Evolutionary conservation across 208 protist genomes (phyloP), one percentile per base, ranked within the genome.

Genomic region (Leishmania turanica): DNA sequence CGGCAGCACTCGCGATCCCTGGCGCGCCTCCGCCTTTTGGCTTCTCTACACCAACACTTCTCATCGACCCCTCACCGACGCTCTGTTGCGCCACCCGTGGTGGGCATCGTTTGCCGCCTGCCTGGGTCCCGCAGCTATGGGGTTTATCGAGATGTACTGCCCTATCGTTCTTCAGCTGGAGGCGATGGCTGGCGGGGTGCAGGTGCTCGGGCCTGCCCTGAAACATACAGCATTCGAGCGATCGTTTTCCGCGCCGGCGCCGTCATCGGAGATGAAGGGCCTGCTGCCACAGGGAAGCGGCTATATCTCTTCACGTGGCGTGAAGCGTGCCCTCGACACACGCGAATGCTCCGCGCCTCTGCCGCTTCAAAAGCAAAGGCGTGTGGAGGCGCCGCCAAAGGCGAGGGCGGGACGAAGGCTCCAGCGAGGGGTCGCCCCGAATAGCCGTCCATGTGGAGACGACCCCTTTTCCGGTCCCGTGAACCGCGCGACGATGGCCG

Each of bases 191-290:
- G 92, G 92, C 19, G 90, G 90, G 1, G 45, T 96, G 58, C 92
- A 96, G 81, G 90, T 94, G 68, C 73, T 93, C 37, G 92, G 92
- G 5, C 90, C 89, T n/a, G 82, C 89, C 7, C 72, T 96, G 73
- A 86, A 87, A 49, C 60, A 73, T 71, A 72, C 69, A 1, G 80
- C 77, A 1, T 42, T 78, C 9, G 74, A 54, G 13, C 66, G 49
- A 45, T 2, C n/a, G 37, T 34, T 71, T 71, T 49, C 34, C 21
- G 21, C 21, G 66, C 15, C 19, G 66, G 24, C 40, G 37, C 66
- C 0, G 19, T 27, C 40, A 71, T 49, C 66, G 9, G 40, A 73
- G 45, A 54, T 45, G 21, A 51, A 31, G 45, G 40, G 69, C 24
- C 40, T 19, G 42, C 3, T 13, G 37, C 51, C 74, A 31, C 60